Base-by-base conservation (phyloP, 2,329 filamentous ascomycete genomes). In the Aspergillus japonicus region DNA sequence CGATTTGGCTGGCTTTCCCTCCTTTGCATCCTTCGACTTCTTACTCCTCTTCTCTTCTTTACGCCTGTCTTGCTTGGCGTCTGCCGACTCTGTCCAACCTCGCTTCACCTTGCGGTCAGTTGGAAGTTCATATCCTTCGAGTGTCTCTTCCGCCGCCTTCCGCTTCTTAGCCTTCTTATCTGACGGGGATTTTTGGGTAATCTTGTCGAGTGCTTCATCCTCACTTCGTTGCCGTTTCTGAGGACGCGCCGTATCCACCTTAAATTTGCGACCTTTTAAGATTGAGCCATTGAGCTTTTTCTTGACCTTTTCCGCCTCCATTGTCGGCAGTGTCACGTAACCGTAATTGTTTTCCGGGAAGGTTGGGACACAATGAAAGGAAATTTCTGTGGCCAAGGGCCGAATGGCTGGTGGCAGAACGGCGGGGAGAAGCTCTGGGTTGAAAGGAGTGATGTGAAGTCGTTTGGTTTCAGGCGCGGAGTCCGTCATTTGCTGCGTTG, bases 311-410 rank as follows among this genome's bases (percentile, higher is more conserved):
- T 94, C 89, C 10, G 94, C 95, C 65, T 96, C 92, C 76, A 86
- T 85, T 3, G 74, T 78, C 0, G 93, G 93, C 42, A 99, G 78
- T 50, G 96, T 92, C 61, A 98, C 82, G 78, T 90, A 99, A 58
- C 94, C 95, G 86, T 92, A 99, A 56, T 86, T 88, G 72, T 87
- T 89, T 66, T 99, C 95, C 14, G 94, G 94, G 64, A 96, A 96
- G 0, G 93, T 93, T 71, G 92, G 85, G 66, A 97, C 79, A 5
- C 82, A 81, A 76, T 98, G 94, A 77, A 89, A 97, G n/a, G 93
- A 96, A 55, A 97, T 85, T 72, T 92, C 91, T 62, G 87, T 86
- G 21, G 91, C 91, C 50, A 81, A 80, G 14, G 86, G 81, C 39
- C 87, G 84, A 14, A 91, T 72, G 0, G 88, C 84, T 0, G 88